Evolutionary conservation across 306 rosid species (phyloP), one percentile per base, ranked within the genome.

Genomic region (Castanospermum australe): DNA sequence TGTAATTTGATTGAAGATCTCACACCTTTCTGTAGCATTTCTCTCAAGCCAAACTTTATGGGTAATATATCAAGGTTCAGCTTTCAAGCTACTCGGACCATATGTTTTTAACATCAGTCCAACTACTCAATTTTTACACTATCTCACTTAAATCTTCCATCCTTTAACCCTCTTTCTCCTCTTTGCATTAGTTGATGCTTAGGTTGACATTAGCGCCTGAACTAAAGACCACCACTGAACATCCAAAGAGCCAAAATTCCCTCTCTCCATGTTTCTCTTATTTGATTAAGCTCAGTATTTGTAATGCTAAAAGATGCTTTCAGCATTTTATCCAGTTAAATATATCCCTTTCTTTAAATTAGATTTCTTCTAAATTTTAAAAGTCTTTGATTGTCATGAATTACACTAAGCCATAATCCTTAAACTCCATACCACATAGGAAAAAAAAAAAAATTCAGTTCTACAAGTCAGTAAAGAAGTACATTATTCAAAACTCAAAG

Each of bases 301-400:
- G 67, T 24, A 82, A 21, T 55, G 56, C 35, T 48, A 48, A 17
- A 67, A 69, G 22, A 71, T 50, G 39, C 54, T 68, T 69, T 75
- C 35, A 70, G 56, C 13, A 24, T 11, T 25, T 38, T 30, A 3
- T 54, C 63, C 3, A 15, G 21, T 48, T 38, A 54, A 76, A 62
- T 76, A 3, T 36, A 51, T 51, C 45, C 32, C 22, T 20, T 35
- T 44, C 39, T 3, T 35, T 8, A 50, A 59, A 45, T 11, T 33
- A 33, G 17, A 24, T 33, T 79, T 7, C n/a, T 70, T 6, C 9
- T 18, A 2, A 30, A 50, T 6, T 39, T 0, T 4, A 38, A 24
- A 50, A 54, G 41, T 32, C 14, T 39, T 57, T 64, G 56, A 32
- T 54, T 21, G 82, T 12, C 65, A 32, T 51, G 30, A 69, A 51